Percentiles rank a stretch among this genome's conserved stretches.
These are phyloP conservation scores for Petunia axillaris DNA, from an alignment of 257 asterid species.

Conservation along the genomic window DNA sequence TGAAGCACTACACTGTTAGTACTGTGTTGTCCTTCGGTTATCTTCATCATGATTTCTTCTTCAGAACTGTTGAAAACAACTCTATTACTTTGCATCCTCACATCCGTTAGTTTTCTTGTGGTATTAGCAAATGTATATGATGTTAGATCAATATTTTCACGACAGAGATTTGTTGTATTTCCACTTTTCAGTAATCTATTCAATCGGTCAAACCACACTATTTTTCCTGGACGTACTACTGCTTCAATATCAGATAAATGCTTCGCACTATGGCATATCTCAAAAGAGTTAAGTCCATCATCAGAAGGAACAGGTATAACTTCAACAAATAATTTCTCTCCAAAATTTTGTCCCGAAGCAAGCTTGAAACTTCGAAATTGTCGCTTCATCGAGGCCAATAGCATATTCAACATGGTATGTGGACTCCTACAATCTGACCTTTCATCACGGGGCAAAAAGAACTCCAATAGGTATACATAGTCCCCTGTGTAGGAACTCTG, in stretches of 20 bases:
- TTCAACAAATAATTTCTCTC: slow-evolving; percentile 16
- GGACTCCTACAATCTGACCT: background rate
- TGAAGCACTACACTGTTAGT: background rate
- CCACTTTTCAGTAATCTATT: background rate
- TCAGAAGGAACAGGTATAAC: background rate
- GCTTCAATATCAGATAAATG: background rate
- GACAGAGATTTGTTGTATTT: background rate
- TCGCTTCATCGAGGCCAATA: background rate
- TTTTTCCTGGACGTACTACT: background rate
- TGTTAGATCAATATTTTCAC: background rate
- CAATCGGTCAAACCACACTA: background rate
- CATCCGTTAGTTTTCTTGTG: background rate
- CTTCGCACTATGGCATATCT: background rate
- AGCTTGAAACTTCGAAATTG: background rate
- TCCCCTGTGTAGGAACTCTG: background rate
- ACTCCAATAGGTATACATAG: background rate
- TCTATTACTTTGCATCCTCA: background rate
- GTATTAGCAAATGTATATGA: background rate
- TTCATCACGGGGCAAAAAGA: background rate
- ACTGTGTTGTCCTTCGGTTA: background rate
- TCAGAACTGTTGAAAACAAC: background rate
- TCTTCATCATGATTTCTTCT: background rate
- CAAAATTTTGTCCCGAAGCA: slow-evolving; percentile 1
- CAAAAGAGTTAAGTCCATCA: background rate
- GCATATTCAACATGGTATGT: background rate